These are phyloP conservation scores for Diddensiella transvaalensis DNA, from an alignment of 805 yeast species.

Conservation along the genomic window DNA sequence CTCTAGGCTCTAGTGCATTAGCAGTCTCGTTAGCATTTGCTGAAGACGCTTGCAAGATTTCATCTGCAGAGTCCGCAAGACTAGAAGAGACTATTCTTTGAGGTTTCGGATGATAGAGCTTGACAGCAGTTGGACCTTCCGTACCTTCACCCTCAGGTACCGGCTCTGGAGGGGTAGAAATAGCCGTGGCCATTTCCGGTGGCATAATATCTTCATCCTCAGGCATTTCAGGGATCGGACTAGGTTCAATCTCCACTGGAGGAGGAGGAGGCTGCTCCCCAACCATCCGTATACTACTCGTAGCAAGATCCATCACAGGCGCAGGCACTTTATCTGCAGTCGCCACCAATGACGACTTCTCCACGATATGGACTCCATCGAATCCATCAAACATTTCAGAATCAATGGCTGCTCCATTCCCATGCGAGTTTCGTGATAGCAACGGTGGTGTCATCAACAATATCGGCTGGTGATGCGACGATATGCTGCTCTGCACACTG, in stretches of 20 bases:
- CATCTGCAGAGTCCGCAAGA: slow-evolving; percentile 10
- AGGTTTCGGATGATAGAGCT: slow-evolving; percentile 24
- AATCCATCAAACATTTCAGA: slow-evolving; percentile 19
- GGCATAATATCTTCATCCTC: not conserved
- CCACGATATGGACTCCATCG: slow-evolving; percentile 23
- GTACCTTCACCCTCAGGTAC: not conserved
- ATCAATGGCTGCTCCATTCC: slow-evolving; percentile 1
- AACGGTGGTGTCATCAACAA: slow-evolving; percentile 18
- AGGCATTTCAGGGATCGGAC: not conserved
- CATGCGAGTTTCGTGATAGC: slow-evolving; percentile 8
- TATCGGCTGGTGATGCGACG: slow-evolving; percentile 8
- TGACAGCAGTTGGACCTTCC: slow-evolving; percentile 2
- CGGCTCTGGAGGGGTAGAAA: not conserved
- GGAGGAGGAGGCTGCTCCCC: not conserved
- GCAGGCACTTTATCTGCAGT: not conserved
- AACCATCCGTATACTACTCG: not conserved
- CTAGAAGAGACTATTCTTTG: slow-evolving; percentile 19
- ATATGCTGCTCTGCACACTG: not conserved
- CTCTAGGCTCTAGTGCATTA: not conserved
- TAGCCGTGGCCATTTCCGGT: not conserved
- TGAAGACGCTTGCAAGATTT: not conserved
- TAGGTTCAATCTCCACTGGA: not conserved
- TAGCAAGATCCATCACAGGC: not conserved
- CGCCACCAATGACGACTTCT: not conserved
- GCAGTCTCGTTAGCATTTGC: not conserved